Conservation (phyloP, 2,329 filamentous ascomycete genomes). For the Whalleya microplaca region DNA sequence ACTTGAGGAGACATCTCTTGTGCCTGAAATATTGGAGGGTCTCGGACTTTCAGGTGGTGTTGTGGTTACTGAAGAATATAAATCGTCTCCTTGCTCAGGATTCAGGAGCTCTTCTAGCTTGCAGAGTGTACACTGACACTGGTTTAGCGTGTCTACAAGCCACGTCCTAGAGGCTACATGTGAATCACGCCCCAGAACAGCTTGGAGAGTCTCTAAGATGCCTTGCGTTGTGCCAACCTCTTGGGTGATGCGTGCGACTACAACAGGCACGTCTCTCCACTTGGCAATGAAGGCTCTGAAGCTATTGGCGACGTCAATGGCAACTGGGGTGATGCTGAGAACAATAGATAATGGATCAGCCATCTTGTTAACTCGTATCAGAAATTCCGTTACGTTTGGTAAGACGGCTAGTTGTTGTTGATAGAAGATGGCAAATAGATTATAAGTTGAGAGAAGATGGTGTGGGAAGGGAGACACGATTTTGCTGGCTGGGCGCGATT, state of each 20-base stretch:
- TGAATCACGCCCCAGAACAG: background rate
- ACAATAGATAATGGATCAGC: slow-evolving; percentile 8
- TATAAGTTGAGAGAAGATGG: too few species aligned
- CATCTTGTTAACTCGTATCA: slow-evolving; percentile 8
- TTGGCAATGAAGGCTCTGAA: slow-evolving; percentile 8
- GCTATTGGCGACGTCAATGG: background rate
- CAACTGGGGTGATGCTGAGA: slow-evolving; percentile 1
- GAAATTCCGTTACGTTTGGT: background rate
- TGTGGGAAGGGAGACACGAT: too few species aligned
- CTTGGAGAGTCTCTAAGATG: slow-evolving; percentile 9
- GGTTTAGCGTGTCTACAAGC: slow-evolving; percentile 4
- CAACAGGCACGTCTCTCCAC: slow-evolving; percentile 11
- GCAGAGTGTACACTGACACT: slow-evolving; percentile 2
- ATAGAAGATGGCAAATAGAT: too few species aligned
- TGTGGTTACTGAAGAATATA: background rate
- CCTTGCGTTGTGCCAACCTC: slow-evolving; percentile 11
- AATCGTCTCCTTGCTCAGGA: background rate
- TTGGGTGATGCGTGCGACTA: slow-evolving; percentile 2
- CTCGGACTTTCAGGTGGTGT: background rate
- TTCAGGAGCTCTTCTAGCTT: slow-evolving; percentile 12
- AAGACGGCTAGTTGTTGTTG: too few species aligned
- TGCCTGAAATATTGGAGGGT: background rate
- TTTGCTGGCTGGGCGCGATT: too few species aligned
- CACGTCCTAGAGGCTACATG: background rate
- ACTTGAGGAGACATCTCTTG: background rate